phyloP scores from a whole-genome alignment of 495 filamentous ascomycete species.

The Beverwykella pulmonaria region DNA sequence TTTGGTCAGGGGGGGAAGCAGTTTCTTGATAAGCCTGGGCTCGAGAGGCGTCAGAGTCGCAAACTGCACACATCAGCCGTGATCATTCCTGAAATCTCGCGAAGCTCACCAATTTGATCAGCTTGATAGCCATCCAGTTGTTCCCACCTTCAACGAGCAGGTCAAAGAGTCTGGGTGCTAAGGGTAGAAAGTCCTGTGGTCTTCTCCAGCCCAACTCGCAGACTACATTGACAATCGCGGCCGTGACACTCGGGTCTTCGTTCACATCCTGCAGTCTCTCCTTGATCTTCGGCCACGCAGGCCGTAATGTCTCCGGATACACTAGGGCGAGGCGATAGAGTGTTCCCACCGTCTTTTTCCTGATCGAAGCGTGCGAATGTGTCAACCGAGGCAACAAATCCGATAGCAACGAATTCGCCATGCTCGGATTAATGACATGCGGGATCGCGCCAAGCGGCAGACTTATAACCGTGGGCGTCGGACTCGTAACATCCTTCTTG shows the following conservation, averaged over 20 bases:
- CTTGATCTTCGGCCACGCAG: conserved; percentile 95
- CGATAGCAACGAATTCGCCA: conserved; percentile 82
- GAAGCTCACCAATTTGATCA: conserved; percentile 86
- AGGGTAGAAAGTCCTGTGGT: conserved; percentile 87
- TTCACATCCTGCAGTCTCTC: conserved; percentile 87
- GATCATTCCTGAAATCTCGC: background rate
- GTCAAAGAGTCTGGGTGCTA: conserved; percentile 90
- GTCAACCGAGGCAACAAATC: conserved; percentile 84
- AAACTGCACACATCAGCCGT: conserved; percentile 62
- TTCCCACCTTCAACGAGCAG: conserved; percentile 89
- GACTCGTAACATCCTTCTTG: conserved; percentile 91
- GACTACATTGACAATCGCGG: conserved; percentile 93
- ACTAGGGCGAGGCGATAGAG: conserved; percentile 90
- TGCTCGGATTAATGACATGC: conserved; percentile 86
- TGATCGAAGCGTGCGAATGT: conserved; percentile 77
- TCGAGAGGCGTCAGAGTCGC: conserved; percentile 92
- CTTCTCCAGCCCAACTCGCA: conserved; percentile 94
- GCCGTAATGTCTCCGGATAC: conserved; percentile 88
- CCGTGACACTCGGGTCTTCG: conserved; percentile 91
- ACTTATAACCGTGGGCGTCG: conserved; percentile 72
- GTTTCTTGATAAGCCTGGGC: conserved; percentile 84
- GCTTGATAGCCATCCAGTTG: conserved; percentile 99
- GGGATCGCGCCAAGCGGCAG: conserved; percentile 86
- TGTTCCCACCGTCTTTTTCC: conserved; percentile 94
- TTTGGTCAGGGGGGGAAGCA: conserved; percentile 90